These are phyloP conservation scores for Candida maesae DNA, from an alignment of 805 yeast species.

Conservation along the genomic window DNA sequence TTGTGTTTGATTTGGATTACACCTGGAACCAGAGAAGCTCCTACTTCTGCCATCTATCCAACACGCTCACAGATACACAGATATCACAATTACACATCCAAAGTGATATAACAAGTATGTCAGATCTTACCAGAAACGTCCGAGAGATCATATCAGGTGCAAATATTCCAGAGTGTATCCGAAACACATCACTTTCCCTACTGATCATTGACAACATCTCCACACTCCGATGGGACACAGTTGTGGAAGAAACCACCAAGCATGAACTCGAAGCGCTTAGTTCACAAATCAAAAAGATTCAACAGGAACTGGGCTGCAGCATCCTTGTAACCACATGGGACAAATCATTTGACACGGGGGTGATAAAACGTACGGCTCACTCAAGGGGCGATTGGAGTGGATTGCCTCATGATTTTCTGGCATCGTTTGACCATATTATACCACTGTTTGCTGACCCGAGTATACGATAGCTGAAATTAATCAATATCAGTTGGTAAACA, in stretches of 20 bases:
- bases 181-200: not conserved
- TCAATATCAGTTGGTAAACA: too few species aligned
- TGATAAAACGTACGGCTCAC: not conserved
- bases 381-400: not conserved
- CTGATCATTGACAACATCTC: conserved; percentile 15
- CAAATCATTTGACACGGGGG: not conserved
- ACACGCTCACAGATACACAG: not conserved
- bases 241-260: not conserved
- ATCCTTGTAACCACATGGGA: not conserved
- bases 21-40: conserved; percentile 9
- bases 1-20: conserved; percentile 12
- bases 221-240: not conserved
- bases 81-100: not conserved
- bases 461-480: too few species aligned
- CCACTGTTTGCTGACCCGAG: too few species aligned
- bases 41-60: not conserved
- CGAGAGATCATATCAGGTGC: not conserved
- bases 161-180: too few species aligned
- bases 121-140: not conserved
- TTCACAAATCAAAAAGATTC: not conserved
- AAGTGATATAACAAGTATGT: not conserved
- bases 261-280: conserved; percentile 1
- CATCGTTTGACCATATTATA: not conserved
- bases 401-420: not conserved
- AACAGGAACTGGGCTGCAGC: not conserved